Percentiles rank a stretch among this genome's conserved stretches.
These are phyloP conservation scores for Ilyonectria destructans DNA, from an alignment of 2,329 filamentous ascomycete genomes.

Conservation along the genomic window DNA sequence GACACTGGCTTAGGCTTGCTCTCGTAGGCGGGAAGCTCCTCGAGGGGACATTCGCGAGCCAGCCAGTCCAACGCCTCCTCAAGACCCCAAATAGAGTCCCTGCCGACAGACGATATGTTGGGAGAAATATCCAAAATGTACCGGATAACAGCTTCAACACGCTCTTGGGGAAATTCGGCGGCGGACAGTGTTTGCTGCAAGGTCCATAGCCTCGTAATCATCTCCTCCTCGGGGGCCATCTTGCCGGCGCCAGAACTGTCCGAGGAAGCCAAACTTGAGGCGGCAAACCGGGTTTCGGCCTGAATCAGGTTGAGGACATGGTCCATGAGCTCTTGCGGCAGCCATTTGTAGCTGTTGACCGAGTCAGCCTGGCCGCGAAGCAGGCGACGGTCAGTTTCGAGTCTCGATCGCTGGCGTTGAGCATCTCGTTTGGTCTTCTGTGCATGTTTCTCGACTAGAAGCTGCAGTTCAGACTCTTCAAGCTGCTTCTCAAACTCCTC, in stretches of 20 bases:
- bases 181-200: constrained; percentile 81
- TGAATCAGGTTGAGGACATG: constrained; percentile 82
- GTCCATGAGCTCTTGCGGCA: constrained; percentile 84
- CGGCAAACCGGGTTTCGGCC: constrained; percentile 74
- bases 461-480: constrained; percentile 91
- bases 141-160: constrained; percentile 76
- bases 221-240: constrained; percentile 81
- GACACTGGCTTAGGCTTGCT: constrained; percentile 52
- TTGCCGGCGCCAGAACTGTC: constrained; percentile 65
- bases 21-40: constrained; percentile 83
- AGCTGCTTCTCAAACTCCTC: constrained; percentile 93
- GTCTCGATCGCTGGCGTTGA: constrained; percentile 80
- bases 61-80: constrained; percentile 94
- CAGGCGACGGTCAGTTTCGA: constrained; percentile 89
- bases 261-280: constrained; percentile 63
- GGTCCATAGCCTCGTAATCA: constrained; percentile 87
- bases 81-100: constrained; percentile 85
- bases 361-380: constrained; percentile 84
- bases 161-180: constrained; percentile 77
- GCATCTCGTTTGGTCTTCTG: constrained; percentile 86
- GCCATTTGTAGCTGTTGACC: constrained; percentile 83
- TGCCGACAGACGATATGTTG: constrained; percentile 70
- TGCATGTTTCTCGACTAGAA: constrained; percentile 88
- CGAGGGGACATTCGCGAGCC: constrained; percentile 79
- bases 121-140: constrained; percentile 79